These are phyloP conservation scores for Capsicum chinense DNA, from an alignment of 257 asterid genomes.

Conservation along the genomic window DNA sequence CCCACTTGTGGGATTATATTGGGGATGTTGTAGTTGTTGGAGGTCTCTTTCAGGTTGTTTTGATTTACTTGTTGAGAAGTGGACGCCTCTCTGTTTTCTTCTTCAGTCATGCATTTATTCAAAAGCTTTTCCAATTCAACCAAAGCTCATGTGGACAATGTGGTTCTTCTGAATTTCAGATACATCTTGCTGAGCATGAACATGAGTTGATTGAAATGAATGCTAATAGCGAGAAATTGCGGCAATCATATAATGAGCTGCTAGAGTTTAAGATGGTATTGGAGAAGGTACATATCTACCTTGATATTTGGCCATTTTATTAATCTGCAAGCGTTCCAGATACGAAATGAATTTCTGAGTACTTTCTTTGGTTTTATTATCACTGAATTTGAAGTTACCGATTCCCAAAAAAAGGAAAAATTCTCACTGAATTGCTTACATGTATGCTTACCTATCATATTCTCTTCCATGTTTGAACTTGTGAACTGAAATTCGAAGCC, in stretches of 20 bases:
- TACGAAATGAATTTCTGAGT: background rate
- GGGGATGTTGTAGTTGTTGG: conserved; percentile 37
- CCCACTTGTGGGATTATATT: no score
- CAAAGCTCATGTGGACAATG: conserved; percentile 17
- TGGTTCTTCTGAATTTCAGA: conserved; percentile 43
- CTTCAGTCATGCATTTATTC: conserved; percentile 23
- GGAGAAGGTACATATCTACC: conserved; percentile 67
- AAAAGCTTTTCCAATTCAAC: conserved; percentile 16
- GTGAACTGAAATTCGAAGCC: conserved; percentile 10
- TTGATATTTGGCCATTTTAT: conserved; percentile 13
- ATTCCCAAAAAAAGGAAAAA: no score
- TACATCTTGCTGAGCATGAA: conserved; percentile 88
- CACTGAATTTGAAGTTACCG: background rate
- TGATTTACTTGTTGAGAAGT: conserved; percentile 20
- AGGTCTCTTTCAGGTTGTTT: conserved; percentile 52
- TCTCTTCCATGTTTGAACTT: conserved; percentile 12
- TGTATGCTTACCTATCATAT: background rate
- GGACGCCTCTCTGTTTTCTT: background rate
- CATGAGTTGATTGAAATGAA: conserved; percentile 95
- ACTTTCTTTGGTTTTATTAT: background rate
- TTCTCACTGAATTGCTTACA: background rate
- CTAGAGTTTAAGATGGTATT: conserved; percentile 95
- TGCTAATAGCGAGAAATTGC: conserved; percentile 84
- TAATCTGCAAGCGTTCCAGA: conserved; percentile 35
- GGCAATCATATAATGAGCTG: conserved; percentile 84